Conservation (phyloP, 2,329 filamentous ascomycete genomes). For the Trichoderma endophyticum region DNA sequence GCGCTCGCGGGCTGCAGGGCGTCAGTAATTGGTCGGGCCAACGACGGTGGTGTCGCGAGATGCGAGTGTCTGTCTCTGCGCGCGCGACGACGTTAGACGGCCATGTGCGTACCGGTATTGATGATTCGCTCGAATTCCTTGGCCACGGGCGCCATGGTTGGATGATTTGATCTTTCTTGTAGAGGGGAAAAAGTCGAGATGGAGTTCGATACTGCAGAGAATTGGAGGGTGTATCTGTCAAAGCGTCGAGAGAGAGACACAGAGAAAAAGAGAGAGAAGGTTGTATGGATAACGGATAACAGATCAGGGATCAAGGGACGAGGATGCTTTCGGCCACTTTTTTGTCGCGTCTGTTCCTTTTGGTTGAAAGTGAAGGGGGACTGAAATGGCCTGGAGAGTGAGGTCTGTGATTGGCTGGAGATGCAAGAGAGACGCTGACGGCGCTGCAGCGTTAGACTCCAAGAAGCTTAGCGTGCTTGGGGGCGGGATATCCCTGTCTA, state of each 20-base stretch:
- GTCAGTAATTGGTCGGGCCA: slow-evolving; percentile 14
- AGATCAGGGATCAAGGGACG: background rate
- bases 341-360: slow-evolving; percentile 9
- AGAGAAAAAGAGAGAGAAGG: background rate
- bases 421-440: background rate
- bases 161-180: background rate
- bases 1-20: slow-evolving; percentile 57
- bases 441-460: slow-evolving; percentile 2
- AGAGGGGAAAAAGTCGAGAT: background rate
- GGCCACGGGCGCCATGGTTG: slow-evolving; percentile 42
- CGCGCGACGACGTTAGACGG: background rate
- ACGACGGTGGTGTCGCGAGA: slow-evolving; percentile 48
- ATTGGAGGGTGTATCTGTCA: background rate
- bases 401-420: slow-evolving; percentile 7
- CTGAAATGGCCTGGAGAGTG: background rate
- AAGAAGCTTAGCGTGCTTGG: background rate
- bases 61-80: slow-evolving; percentile 25
- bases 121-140: slow-evolving; percentile 56
- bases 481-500: slow-evolving; percentile 11
- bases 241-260: background rate
- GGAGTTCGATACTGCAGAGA: background rate
- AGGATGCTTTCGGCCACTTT: background rate
- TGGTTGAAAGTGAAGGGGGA: background rate
- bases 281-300: background rate
- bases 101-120: slow-evolving; percentile 42